phyloP scores from a whole-genome alignment of 495 filamentous ascomycete genomes.

The Neurospora sp. region DNA sequence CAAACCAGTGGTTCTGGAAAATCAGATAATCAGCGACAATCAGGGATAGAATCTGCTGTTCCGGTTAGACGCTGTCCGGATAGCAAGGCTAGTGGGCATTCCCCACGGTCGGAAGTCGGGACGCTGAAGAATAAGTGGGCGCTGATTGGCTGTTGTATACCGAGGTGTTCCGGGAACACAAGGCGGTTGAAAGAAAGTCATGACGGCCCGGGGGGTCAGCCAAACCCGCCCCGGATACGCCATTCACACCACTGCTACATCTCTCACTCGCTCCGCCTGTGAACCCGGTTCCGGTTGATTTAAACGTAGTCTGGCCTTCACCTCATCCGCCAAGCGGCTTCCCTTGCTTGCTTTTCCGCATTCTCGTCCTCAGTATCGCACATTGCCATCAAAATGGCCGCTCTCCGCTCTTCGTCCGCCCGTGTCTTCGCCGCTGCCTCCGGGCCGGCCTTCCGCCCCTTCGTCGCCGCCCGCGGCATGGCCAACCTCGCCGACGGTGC shows the following conservation, averaged over 20 bases:
- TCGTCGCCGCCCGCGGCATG: conserved; percentile 30
- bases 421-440: conserved; percentile 46
- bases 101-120: neutral
- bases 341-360: neutral
- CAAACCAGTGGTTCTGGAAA: neutral
- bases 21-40: neutral
- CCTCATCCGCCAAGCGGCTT: neutral
- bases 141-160: conserved; percentile 16
- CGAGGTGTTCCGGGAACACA: conserved; percentile 20
- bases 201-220: conserved; percentile 1
- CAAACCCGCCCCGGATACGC: conserved; percentile 2
- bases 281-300: neutral
- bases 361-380: neutral
- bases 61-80: neutral
- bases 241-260: conserved; percentile 4
- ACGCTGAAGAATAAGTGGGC: neutral
- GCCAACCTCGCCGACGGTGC: conserved; percentile 37
- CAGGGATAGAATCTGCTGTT: neutral
- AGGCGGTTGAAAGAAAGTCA: conserved; percentile 9
- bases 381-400: conserved; percentile 49
- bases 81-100: neutral
- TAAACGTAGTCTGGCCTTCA: neutral
- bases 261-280: conserved; percentile 4
- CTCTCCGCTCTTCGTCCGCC: conserved; percentile 52
- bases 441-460: conserved; percentile 38